A percentile compares a stretch with the other conserved stretches of the same genome.
Evolutionary conservation across 768 basidiomycete species (phyloP).

Genomic region (Tricholoma furcatifolium): DNA sequence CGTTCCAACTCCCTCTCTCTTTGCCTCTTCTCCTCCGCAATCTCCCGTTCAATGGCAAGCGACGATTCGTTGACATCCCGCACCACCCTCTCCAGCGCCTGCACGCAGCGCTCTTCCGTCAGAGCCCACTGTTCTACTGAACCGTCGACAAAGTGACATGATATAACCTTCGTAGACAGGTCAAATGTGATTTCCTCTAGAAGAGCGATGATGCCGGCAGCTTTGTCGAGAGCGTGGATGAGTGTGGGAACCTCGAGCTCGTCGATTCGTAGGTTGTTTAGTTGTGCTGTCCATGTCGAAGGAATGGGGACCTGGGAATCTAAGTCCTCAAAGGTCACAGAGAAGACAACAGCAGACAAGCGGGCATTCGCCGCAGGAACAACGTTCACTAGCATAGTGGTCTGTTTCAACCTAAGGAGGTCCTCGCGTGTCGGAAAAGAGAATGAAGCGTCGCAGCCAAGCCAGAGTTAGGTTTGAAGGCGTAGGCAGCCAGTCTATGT

Average conservation of each 20-base stretch:
- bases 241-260: constrained; percentile 51
- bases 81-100: constrained; percentile 49
- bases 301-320: constrained; percentile 46
- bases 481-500: not conserved
- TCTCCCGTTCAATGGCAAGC: constrained; percentile 36
- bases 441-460: constrained; percentile 2
- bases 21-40: constrained; percentile 29
- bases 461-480: not conserved
- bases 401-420: not conserved
- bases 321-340: constrained; percentile 51
- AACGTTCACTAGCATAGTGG: constrained; percentile 17
- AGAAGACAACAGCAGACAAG: constrained; percentile 57
- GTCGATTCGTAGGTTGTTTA: constrained; percentile 48
- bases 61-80: constrained; percentile 51
- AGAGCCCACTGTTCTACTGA: constrained; percentile 48
- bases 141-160: constrained; percentile 60
- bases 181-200: constrained; percentile 65
- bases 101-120: constrained; percentile 34
- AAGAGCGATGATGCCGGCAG: constrained; percentile 54
- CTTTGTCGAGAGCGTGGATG: constrained; percentile 60
- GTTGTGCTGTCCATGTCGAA: constrained; percentile 51
- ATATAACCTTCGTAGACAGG: constrained; percentile 41
- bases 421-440: constrained; percentile 1
- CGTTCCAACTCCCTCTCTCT: constrained; percentile 28
- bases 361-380: constrained; percentile 23